phyloP scores from a whole-genome alignment of 1,284 basidiomycete species.

The Phellinidium pouzarii region DNA sequence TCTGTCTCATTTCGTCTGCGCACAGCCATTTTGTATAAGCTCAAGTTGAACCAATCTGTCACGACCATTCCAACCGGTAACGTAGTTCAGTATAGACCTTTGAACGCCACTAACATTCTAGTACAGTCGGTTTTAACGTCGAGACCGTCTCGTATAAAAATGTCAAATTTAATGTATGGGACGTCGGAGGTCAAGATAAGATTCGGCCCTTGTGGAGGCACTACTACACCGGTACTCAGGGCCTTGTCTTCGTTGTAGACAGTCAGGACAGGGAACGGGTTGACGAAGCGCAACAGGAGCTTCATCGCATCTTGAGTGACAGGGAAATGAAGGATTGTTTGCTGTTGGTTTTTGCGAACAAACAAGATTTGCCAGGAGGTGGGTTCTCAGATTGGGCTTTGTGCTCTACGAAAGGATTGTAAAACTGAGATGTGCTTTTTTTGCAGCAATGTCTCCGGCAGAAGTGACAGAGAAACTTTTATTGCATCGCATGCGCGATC shows the following conservation, averaged over 20 bases:
- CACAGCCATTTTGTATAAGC: slow-evolving; percentile 96
- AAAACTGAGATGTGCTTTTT: slow-evolving; percentile 12
- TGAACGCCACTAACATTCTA: slow-evolving; percentile 4
- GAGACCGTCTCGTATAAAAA: slow-evolving; percentile 99
- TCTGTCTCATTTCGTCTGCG: slow-evolving; percentile 9
- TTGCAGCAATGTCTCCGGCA: slow-evolving; percentile 91
- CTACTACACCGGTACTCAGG: slow-evolving; percentile 98
- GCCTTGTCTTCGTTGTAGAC: slow-evolving; percentile 95
- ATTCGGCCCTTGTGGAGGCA: slow-evolving; percentile 98
- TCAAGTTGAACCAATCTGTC: slow-evolving; percentile 98
- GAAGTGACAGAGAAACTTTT: slow-evolving; percentile 98
- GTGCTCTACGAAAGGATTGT: slow-evolving; percentile 2
- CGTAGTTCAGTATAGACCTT: slow-evolving; percentile 25
- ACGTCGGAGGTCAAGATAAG: slow-evolving; percentile 99
- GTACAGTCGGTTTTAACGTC: slow-evolving; percentile 91
- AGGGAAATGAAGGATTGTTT: slow-evolving; percentile 98
- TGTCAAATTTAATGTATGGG: slow-evolving; percentile 99
- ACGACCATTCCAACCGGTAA: slow-evolving; percentile 97
- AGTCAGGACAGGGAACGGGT: slow-evolving; percentile 90
- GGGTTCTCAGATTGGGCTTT: slow-evolving; percentile 23
- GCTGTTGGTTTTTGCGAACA: slow-evolving; percentile 97
- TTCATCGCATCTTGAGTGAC: slow-evolving; percentile 95
- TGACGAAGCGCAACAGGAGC: slow-evolving; percentile 93
- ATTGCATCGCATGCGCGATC: slow-evolving; percentile 90
- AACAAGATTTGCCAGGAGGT: slow-evolving; percentile 98